Evolutionary conservation across 2,329 filamentous ascomycete species (phyloP).

Genomic region (Lachnellula subtilissima): DNA sequence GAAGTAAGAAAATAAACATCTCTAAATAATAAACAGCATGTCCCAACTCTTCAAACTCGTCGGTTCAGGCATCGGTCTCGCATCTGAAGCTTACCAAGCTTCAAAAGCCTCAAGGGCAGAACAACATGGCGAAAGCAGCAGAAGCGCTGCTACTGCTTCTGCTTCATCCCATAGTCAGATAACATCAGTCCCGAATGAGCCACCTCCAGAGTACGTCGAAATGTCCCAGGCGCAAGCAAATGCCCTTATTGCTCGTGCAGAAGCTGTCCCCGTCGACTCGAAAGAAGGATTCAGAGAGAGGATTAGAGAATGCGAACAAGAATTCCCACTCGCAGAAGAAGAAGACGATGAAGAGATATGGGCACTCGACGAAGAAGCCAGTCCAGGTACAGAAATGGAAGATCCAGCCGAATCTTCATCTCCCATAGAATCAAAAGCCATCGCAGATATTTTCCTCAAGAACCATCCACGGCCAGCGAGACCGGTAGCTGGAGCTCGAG

Average conservation of each 20-base stretch:
- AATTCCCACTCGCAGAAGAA: conserved; percentile 17
- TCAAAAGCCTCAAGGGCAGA: background rate
- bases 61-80: conserved; percentile 25
- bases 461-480: conserved; percentile 9
- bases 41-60: conserved; percentile 21
- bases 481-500: background rate
- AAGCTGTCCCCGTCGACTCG: conserved; percentile 13
- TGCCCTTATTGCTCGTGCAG: conserved; percentile 15
- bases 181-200: conserved; percentile 1
- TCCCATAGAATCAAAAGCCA: conserved; percentile 2
- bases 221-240: conserved; percentile 14
- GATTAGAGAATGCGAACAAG: conserved; percentile 5
- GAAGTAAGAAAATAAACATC: background rate
- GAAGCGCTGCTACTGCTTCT: background rate
- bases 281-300: conserved; percentile 3
- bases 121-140: conserved; percentile 17
- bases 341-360: conserved; percentile 25
- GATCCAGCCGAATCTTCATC: background rate
- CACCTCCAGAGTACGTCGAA: conserved; percentile 23
- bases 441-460: conserved; percentile 18
- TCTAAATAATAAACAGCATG: conserved; percentile 10
- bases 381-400: background rate
- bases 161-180: too few relatives aligned
- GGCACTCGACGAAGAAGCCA: conserved; percentile 24
- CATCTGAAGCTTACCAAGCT: conserved; percentile 20